Base-by-base conservation (phyloP, 192 early-diverging fungal species). In the Chytriomyces confervae region DNA sequence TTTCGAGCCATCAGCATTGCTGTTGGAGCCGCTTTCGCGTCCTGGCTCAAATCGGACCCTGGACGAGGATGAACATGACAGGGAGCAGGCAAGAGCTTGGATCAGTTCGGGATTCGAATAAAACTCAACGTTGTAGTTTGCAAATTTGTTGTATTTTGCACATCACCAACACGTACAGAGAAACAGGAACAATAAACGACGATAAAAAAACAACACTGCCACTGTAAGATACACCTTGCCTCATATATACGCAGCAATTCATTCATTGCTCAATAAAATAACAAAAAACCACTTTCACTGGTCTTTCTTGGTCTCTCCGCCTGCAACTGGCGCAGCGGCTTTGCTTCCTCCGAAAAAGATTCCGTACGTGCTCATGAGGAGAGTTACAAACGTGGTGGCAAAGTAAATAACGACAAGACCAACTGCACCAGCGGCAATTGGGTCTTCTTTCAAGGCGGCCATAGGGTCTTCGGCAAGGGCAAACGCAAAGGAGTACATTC, bases 391-490 rank as follows among this genome's bases (percentile, higher is more conserved):
- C 47, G 65, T 29, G 62, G 75, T 23, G 11, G 23, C 53, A 57
- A 57, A 57, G 53, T 57, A 45, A 62, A 45, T 61, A 46, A 63
- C n/a, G 60, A 79, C n/a, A 61, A 53, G 69, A 50, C 46, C 78
- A 66, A 27, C 16, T 49, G 75, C 24, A 23, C 76, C 73, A 53
- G 80, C 84, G 44, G 83, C 78, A 29, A 75, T 64, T 8, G 86
- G 84, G 61, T 72, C 75, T 18, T 80, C 76, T 80, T 87, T 81
- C 68, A 84, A 61, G 10, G 86, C 79, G 20, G 65, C 79, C 13
- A 80, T 63, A 43, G 84, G 86, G 73, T 80, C 71, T 47, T 66
- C 45, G 44, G 66, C 60, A 45, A 79, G 80, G 45, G 66, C 69
- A 23, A 67, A 66, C 47, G 78, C 20, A 67, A 87, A 87, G 0